Base-by-base conservation (phyloP, 345 rosid genomes). In the Syzygium jambos region DNA sequence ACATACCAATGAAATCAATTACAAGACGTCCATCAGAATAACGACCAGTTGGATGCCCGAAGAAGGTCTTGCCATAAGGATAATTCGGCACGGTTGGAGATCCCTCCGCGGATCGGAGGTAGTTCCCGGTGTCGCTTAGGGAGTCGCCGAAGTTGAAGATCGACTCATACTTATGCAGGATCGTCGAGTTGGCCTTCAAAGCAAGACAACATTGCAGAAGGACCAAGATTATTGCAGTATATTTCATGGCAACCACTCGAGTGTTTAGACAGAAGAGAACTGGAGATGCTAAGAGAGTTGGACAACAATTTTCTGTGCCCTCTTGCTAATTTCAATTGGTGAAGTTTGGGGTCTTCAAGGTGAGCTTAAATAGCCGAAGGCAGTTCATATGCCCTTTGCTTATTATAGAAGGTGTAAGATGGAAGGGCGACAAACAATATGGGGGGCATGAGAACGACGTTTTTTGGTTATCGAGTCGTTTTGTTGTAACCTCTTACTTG, bases 91-190 rank as follows among this genome's bases (percentile, higher is more conserved):
- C 91, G 87, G 88, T 90, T 1, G 96, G 97, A 88, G 90, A 91
- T 17, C 89, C 85, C 2, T 93, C 94, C 27, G 94, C 93, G 51
- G 96, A 92, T 30, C 86, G 89, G 13, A 96, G 93, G 65, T 93
- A 92, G 88, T 96, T 95, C n/a, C 97, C 97, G 1, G 96, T 93
- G 90, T 95, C 97, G 56, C 97, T 96, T 30, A 95, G 89, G 38
- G 98, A 96, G 91, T 95, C 97, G 2, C 98, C 98, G 12, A 96
- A 94, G 88, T 95, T 95, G 89, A 93, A 96, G 23, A 96, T 93
- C 4, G 95, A 90, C 30, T 95, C 92, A 83, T 92, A 96, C 29
- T 86, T 89, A n/a, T 38, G 87, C 13, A 88, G 90, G 52, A 38
- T 4, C 2, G 87, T 54, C 21, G 85, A 17, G 55, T 55, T 54